phyloP scores from a whole-genome alignment of 139 green algal genomes.

The Diplosphaera chodatii region DNA sequence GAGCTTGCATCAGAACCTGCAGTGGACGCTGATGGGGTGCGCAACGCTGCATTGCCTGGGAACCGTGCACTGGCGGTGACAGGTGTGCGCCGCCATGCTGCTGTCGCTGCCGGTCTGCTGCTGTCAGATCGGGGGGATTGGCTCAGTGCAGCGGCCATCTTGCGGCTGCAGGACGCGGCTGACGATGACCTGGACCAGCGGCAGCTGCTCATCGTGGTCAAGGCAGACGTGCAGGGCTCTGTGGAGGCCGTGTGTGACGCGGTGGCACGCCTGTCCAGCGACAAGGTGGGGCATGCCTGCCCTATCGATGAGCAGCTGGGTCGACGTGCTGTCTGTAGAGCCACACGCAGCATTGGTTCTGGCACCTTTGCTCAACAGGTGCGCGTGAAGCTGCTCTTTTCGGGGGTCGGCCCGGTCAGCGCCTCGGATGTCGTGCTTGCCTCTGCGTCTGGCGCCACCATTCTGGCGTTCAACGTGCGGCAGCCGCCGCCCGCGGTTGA shows the following conservation, averaged over 20 bases:
- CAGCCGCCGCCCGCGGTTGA: constrained; percentile 26
- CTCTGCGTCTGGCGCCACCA: constrained; percentile 31
- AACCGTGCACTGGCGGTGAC: no score
- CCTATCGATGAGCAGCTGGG: no score
- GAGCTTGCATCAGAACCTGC: background rate
- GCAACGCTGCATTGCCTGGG: no score
- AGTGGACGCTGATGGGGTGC: background rate
- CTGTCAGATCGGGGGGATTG: no score
- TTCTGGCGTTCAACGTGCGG: constrained; percentile 76
- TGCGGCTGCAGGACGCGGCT: constrained; percentile 3
- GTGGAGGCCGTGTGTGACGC: constrained; percentile 50
- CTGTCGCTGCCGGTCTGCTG: no score
- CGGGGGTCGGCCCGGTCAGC: constrained; percentile 67
- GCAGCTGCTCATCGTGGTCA: constrained; percentile 60
- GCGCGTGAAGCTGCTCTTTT: constrained; percentile 45
- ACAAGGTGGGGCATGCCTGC: no score
- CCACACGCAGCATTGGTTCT: no score
- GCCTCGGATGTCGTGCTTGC: constrained; percentile 65
- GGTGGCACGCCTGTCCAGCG: constrained; percentile 29
- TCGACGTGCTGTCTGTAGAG: no score
- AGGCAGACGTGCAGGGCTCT: constrained; percentile 76
- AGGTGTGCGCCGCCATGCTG: no score
- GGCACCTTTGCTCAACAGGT: no score
- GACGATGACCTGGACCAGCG: background rate
- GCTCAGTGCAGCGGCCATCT: no score